Conservation (phyloP, 495 filamentous ascomycete species). For the Penicillium canescens region DNA sequence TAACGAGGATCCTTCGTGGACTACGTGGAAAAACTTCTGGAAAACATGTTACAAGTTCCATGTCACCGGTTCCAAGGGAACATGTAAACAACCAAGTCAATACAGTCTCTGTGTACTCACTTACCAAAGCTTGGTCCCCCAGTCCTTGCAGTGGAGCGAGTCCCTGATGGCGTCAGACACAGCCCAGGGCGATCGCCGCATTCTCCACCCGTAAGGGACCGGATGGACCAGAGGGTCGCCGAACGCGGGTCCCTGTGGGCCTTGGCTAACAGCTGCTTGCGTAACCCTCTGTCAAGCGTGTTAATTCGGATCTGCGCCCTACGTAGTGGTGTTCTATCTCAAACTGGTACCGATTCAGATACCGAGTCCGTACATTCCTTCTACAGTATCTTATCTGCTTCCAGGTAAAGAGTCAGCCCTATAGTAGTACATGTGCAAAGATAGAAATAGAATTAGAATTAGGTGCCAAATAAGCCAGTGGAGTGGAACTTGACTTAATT, state of each 20-base stretch:
- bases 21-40: slow-evolving; percentile 1
- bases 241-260: slow-evolving; percentile 38
- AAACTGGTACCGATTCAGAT: slow-evolving; percentile 12
- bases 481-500: too few relatives aligned
- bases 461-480: too few relatives aligned
- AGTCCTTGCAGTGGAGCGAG: slow-evolving; percentile 13
- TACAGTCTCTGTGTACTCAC: background rate
- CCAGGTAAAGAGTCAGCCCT: too few relatives aligned
- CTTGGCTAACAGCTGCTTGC: slow-evolving; percentile 42
- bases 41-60: background rate
- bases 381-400: too few relatives aligned
- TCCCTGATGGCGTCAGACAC: slow-evolving; percentile 35
- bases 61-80: background rate
- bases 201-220: slow-evolving; percentile 49
- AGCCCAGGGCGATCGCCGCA: slow-evolving; percentile 42
- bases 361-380: slow-evolving; percentile 10
- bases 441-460: background rate
- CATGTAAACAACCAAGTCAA: background rate
- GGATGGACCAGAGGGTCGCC: slow-evolving; percentile 38
- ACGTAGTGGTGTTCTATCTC: slow-evolving; percentile 19
- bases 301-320: slow-evolving; percentile 42
- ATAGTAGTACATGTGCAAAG: background rate
- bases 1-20: slow-evolving; percentile 21
- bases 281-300: slow-evolving; percentile 33
- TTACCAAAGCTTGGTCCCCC: background rate